Percentiles rank a stretch among this genome's conserved stretches.
phyloP scores from a whole-genome alignment of 1,284 basidiomycete species.

The Cronartium quercuum region DNA sequence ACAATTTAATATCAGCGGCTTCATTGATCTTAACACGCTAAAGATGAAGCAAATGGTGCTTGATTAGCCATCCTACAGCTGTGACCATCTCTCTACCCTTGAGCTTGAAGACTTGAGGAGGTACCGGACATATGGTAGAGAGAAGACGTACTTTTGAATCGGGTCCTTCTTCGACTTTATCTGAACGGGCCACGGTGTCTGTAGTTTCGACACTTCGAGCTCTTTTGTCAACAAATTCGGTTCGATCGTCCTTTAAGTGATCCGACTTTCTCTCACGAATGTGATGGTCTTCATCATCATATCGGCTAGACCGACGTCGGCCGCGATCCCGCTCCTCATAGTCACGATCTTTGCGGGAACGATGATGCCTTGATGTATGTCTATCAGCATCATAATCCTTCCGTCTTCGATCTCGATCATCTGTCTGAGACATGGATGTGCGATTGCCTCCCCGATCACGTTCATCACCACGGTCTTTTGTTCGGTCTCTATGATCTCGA shows the following conservation, averaged over 20 bases:
- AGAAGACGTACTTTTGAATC: conserved; percentile 26
- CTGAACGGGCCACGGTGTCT: neutral
- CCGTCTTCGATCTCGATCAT: conserved; percentile 33
- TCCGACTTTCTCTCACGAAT: conserved; percentile 38
- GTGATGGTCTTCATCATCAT: conserved; percentile 24
- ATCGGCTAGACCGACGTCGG: conserved; percentile 36
- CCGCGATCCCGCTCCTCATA: conserved; percentile 42
- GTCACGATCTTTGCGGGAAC: conserved; percentile 37
- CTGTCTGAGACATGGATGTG: conserved; percentile 3
- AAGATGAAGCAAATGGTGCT: neutral
- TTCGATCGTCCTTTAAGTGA: conserved; percentile 18
- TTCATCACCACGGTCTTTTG: conserved; percentile 31
- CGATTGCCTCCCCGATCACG: conserved; percentile 11
- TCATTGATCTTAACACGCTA: conserved; percentile 26
- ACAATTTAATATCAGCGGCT: neutral
- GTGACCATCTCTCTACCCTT: neutral
- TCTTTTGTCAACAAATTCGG: conserved; percentile 10
- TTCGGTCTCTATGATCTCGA: conserved; percentile 39
- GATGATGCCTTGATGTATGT: conserved; percentile 31
- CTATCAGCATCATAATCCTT: conserved; percentile 31
- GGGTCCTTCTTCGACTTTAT: neutral
- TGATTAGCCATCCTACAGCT: neutral
- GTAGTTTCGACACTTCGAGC: conserved; percentile 17
- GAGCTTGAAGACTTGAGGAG: neutral
- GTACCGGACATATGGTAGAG: no score